A percentile compares a stretch with the other conserved stretches of the same genome.
phyloP scores from a whole-genome alignment of 495 filamentous ascomycete species.

The Trichoderma virens region DNA sequence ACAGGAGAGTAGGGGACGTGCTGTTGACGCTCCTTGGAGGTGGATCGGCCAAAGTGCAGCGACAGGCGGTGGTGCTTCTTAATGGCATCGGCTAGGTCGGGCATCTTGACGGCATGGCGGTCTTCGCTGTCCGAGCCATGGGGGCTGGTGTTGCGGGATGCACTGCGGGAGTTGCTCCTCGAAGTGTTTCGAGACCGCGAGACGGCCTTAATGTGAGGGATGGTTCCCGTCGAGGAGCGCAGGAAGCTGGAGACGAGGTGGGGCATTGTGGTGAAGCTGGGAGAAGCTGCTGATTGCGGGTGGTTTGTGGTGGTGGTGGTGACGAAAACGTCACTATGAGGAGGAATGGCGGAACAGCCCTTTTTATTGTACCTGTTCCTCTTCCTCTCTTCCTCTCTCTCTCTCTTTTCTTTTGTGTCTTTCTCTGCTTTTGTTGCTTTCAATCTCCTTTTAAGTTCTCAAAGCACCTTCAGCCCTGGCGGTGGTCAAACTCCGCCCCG shows the following conservation, averaged over 20 bases:
- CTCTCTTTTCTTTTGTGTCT: conserved; percentile 13
- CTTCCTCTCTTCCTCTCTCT: conserved; percentile 12
- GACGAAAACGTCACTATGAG: conserved; percentile 24
- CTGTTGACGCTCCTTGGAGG: conserved; percentile 23
- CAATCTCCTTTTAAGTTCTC: background rate
- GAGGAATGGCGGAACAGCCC: conserved; percentile 45
- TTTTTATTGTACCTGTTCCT: background rate
- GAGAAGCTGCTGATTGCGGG: conserved; percentile 26
- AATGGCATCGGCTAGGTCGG: conserved; percentile 17
- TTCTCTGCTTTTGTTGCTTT: background rate
- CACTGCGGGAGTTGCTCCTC: conserved; percentile 19
- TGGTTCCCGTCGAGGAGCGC: conserved; percentile 19
- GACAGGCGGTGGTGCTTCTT: conserved; percentile 39
- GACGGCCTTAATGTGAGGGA: conserved; percentile 25
- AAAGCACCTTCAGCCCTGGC: background rate
- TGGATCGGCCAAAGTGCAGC: conserved; percentile 39
- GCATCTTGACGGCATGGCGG: conserved; percentile 25
- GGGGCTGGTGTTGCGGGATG: conserved; percentile 28
- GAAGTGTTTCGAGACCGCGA: conserved; percentile 20
- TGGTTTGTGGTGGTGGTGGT: conserved; percentile 26
- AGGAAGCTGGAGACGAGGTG: conserved; percentile 14
- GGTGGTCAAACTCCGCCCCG: background rate
- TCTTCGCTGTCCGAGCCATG: conserved; percentile 26
- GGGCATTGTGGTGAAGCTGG: conserved; percentile 12
- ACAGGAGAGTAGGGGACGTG: conserved; percentile 31